phyloP scores from a whole-genome alignment of 768 basidiomycete species.

The Auricularia heimuer region DNA sequence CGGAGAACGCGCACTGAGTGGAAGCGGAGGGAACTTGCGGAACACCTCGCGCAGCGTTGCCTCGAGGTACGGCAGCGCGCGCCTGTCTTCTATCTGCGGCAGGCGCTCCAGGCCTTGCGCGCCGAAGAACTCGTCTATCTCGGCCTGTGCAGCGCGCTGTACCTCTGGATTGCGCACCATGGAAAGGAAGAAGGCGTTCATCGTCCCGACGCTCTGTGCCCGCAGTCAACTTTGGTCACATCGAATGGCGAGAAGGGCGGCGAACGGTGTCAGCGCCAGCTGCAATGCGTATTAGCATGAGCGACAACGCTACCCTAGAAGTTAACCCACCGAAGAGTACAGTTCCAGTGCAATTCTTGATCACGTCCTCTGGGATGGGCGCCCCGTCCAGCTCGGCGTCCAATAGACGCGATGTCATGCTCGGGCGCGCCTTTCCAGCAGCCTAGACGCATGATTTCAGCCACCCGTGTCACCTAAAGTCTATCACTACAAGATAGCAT shows the following conservation, averaged over 20 bases:
- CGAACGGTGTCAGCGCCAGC: not conserved
- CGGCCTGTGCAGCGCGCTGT: slow-evolving; percentile 29
- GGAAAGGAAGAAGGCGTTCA: slow-evolving; percentile 28
- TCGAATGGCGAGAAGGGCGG: slow-evolving; percentile 9
- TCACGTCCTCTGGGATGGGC: not conserved
- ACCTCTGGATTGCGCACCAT: slow-evolving; percentile 30
- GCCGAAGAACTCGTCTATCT: slow-evolving; percentile 28
- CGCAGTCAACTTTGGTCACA: no score
- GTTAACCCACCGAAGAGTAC: slow-evolving; percentile 24
- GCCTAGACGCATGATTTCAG: slow-evolving; percentile 7
- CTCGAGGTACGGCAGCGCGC: slow-evolving; percentile 27
- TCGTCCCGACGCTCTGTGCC: slow-evolving; percentile 19
- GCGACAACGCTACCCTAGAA: slow-evolving; percentile 13
- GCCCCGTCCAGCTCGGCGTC: not conserved
- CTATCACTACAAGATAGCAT: not conserved
- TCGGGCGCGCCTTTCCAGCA: slow-evolving; percentile 12
- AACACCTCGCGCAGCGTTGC: slow-evolving; percentile 26
- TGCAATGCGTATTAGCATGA: not conserved
- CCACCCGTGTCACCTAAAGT: not conserved
- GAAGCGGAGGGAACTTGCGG: slow-evolving; percentile 16
- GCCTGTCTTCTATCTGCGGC: slow-evolving; percentile 25
- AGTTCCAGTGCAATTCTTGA: slow-evolving; percentile 12
- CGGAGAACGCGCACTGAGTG: slow-evolving; percentile 11
- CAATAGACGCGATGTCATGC: slow-evolving; percentile 13
- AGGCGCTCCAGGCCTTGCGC: slow-evolving; percentile 22